Conservation (phyloP, 2,329 filamentous ascomycete species). For the Paraconiothyrium sp. region DNA sequence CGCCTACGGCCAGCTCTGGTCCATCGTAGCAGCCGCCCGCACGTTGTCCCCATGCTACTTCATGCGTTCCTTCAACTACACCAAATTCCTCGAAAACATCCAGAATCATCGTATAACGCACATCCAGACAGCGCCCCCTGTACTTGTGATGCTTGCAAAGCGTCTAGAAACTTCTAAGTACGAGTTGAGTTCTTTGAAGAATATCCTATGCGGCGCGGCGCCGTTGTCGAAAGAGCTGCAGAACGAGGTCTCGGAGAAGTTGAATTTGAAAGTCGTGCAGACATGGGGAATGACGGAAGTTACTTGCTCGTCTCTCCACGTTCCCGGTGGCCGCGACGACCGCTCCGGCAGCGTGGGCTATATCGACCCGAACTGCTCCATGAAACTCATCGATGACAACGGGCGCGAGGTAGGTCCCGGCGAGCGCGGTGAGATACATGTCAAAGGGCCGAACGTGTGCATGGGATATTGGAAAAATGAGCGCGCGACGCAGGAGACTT, state of each 20-base stretch:
- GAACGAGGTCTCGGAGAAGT: conserved; percentile 49
- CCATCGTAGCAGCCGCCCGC: conserved; percentile 48
- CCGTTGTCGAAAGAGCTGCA: conserved; percentile 51
- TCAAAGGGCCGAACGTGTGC: conserved; percentile 52
- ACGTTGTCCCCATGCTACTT: conserved; percentile 47
- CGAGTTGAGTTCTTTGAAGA: conserved; percentile 45
- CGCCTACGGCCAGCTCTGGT: conserved; percentile 55
- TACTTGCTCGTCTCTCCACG: conserved; percentile 49
- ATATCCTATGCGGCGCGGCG: conserved; percentile 51
- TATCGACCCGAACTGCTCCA: conserved; percentile 48
- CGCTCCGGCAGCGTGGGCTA: conserved; percentile 48
- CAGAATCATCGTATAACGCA: conserved; percentile 50
- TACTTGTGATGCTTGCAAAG: conserved; percentile 52
- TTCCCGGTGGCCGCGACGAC: conserved; percentile 46
- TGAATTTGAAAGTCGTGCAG: conserved; percentile 50
- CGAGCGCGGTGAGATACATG: conserved; percentile 49
- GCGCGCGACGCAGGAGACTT: conserved; percentile 44
- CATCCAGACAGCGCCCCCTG: conserved; percentile 52
- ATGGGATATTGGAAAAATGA: conserved; percentile 53
- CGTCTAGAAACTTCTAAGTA: conserved; percentile 44
- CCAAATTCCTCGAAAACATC: conserved; percentile 45
- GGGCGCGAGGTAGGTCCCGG: conserved; percentile 49
- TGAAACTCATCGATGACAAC: conserved; percentile 53
- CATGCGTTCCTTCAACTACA: conserved; percentile 52
- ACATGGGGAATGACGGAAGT: conserved; percentile 54